Evolutionary conservation across 2,329 filamentous ascomycete species (phyloP).

Genomic region (Penicillium sp.): DNA sequence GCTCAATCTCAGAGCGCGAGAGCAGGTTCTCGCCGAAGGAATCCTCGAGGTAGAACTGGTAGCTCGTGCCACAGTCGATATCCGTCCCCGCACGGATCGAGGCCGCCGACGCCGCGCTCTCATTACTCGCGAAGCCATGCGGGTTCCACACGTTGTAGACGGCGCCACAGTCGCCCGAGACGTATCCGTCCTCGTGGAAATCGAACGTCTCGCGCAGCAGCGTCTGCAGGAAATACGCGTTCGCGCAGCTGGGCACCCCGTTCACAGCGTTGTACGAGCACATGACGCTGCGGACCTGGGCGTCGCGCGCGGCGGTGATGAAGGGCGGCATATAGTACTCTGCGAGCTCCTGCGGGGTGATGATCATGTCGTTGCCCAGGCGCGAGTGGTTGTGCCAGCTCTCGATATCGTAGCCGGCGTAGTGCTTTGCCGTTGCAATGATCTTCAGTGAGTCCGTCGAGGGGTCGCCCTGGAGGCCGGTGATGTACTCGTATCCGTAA

Average conservation of each 20-base stretch:
- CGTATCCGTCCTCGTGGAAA: slow-evolving; percentile 65
- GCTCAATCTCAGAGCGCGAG: slow-evolving; percentile 53
- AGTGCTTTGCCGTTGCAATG: slow-evolving; percentile 64
- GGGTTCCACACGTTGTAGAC: slow-evolving; percentile 63
- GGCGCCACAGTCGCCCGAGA: slow-evolving; percentile 70
- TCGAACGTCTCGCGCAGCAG: slow-evolving; percentile 69
- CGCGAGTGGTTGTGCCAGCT: slow-evolving; percentile 50
- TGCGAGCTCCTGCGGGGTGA: slow-evolving; percentile 65
- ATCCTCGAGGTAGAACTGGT: slow-evolving; percentile 50
- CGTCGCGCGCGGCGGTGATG: slow-evolving; percentile 64
- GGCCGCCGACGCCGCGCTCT: slow-evolving; percentile 54
- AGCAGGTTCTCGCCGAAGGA: slow-evolving; percentile 52
- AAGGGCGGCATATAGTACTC: slow-evolving; percentile 73
- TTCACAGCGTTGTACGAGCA: slow-evolving; percentile 69
- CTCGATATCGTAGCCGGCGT: slow-evolving; percentile 63
- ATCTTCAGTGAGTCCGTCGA: slow-evolving; percentile 42
- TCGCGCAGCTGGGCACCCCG: slow-evolving; percentile 68
- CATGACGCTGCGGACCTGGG: slow-evolving; percentile 64
- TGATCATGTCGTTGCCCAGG: slow-evolving; percentile 59
- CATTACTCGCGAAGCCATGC: slow-evolving; percentile 53
- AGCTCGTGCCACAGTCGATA: slow-evolving; percentile 58
- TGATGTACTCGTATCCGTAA: slow-evolving; percentile 60
- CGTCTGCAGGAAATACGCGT: slow-evolving; percentile 65
- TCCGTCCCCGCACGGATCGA: slow-evolving; percentile 59
- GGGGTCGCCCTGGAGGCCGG: slow-evolving; percentile 58